Percentiles rank a stretch among this genome's conserved stretches.
Conservation (phyloP, 192 early-diverging fungal species). For the Umbelopsis sp. region DNA sequence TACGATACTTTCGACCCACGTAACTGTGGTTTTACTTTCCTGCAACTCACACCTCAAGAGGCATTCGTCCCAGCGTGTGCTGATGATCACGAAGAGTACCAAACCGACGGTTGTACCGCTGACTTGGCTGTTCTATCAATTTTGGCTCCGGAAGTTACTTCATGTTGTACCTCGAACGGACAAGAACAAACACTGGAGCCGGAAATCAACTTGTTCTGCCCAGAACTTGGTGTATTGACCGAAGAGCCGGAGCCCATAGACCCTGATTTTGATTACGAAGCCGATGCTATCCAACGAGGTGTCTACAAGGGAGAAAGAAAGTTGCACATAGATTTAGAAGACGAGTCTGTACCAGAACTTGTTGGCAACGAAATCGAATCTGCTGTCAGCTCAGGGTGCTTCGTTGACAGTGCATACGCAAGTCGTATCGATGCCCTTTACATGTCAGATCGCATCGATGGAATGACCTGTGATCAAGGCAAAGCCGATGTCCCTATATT, state of each 20-base stretch:
- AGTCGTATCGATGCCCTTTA: slow-evolving; percentile 6
- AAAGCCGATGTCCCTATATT: background rate
- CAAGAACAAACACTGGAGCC: background rate
- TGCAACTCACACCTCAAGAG: slow-evolving; percentile 12
- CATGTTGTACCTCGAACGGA: background rate
- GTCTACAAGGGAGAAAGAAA: slow-evolving; percentile 7
- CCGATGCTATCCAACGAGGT: slow-evolving; percentile 1
- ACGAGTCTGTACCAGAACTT: slow-evolving; percentile 1
- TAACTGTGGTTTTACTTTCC: background rate
- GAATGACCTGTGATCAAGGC: background rate
- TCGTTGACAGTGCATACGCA: background rate
- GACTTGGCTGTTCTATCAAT: slow-evolving; percentile 2
- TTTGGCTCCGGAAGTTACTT: slow-evolving; percentile 5
- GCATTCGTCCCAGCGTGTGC: background rate
- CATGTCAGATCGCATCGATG: slow-evolving; percentile 10
- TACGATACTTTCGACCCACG: background rate
- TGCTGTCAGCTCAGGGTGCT: slow-evolving; percentile 8
- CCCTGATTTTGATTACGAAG: slow-evolving; percentile 8
- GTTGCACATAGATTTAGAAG: background rate
- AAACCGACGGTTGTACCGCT: background rate
- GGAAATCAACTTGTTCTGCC: slow-evolving; percentile 13
- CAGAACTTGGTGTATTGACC: slow-evolving; percentile 11
- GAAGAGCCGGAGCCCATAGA: slow-evolving; percentile 11
- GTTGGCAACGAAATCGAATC: slow-evolving; percentile 6
- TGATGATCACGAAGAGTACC: background rate